Percentiles rank a stretch among this genome's conserved stretches.
Conservation (phyloP, 176 grass and related monocot species). For the Pharus latifolius region DNA sequence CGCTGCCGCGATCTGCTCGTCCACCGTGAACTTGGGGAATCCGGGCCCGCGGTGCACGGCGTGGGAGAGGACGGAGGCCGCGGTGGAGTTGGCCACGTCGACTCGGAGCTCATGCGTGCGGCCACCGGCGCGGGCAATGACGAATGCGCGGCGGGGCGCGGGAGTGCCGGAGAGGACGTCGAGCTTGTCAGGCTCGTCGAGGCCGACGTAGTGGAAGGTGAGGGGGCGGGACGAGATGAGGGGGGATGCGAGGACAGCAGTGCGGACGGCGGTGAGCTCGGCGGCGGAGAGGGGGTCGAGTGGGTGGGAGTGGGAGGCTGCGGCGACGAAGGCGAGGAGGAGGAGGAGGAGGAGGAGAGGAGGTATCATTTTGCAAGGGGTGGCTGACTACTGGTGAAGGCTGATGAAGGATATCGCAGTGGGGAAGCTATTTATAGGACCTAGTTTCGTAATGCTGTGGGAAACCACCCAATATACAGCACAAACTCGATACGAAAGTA, state of each 20-base stretch:
- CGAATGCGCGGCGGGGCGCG: slow-evolving; percentile 20
- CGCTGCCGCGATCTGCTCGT: slow-evolving; percentile 36
- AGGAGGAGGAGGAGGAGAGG: slow-evolving; percentile 8
- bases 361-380: not conserved
- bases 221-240: slow-evolving; percentile 16
- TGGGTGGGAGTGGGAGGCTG: slow-evolving; percentile 11
- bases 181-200: slow-evolving; percentile 71
- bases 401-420: no score
- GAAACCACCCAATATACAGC: no score
- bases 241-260: slow-evolving; percentile 24
- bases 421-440: no score
- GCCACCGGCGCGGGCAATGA: slow-evolving; percentile 33
- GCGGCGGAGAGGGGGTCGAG: slow-evolving; percentile 46
- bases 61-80: slow-evolving; percentile 18
- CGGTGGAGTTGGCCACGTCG: not conserved
- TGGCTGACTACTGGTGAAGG: no score
- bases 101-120: slow-evolving; percentile 50
- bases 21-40: slow-evolving; percentile 38
- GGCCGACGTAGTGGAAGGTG: slow-evolving; percentile 73
- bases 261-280: slow-evolving; percentile 27
- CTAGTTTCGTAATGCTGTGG: no score
- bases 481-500: no score
- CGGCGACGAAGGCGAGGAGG: not conserved
- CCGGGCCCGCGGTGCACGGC: slow-evolving; percentile 25
- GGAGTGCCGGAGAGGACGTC: slow-evolving; percentile 19